Percentiles rank a stretch among this genome's conserved stretches.
phyloP scores from a whole-genome alignment of 1,284 basidiomycete genomes.

The Papiliotrema nemorosa region DNA sequence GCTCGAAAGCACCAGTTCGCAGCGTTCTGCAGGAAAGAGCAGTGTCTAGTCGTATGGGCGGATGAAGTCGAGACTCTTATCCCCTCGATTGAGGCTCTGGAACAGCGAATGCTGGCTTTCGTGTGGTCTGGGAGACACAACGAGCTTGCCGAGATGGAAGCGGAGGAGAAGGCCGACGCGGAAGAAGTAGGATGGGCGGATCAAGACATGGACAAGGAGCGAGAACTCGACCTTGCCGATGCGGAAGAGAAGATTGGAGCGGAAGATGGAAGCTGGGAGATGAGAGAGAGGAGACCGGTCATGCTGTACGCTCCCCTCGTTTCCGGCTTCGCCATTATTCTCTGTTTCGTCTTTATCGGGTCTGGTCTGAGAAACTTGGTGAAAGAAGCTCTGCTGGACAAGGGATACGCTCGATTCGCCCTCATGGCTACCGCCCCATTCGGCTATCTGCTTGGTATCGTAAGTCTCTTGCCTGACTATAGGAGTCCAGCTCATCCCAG shows the following conservation, averaged over 20 bases:
- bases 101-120: conserved; percentile 41
- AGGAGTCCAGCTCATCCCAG: conserved; percentile 21
- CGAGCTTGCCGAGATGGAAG: conserved; percentile 26
- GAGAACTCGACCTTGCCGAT: conserved; percentile 20
- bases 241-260: conserved; percentile 48
- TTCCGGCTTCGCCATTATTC: conserved; percentile 60
- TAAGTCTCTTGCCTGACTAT: conserved; percentile 46
- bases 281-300: conserved; percentile 56
- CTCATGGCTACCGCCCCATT: conserved; percentile 64
- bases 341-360: conserved; percentile 54
- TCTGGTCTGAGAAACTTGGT: conserved; percentile 59
- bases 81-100: conserved; percentile 61
- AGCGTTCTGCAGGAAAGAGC: conserved; percentile 37
- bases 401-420: conserved; percentile 60
- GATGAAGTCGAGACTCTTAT: conserved; percentile 85
- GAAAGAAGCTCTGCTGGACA: conserved; percentile 65
- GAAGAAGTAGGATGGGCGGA: conserved; percentile 32
- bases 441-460: conserved; percentile 67
- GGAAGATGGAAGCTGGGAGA: conserved; percentile 56
- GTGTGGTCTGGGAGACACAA: conserved; percentile 39
- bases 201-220: conserved; percentile 19
- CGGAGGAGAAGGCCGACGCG: conserved; percentile 18
- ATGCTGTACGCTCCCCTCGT: conserved; percentile 75
- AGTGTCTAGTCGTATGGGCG: conserved; percentile 50
- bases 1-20: conserved; percentile 45